Evolutionary conservation across 345 rosid genomes (phyloP).

Genomic region (Moringa oleifera): DNA sequence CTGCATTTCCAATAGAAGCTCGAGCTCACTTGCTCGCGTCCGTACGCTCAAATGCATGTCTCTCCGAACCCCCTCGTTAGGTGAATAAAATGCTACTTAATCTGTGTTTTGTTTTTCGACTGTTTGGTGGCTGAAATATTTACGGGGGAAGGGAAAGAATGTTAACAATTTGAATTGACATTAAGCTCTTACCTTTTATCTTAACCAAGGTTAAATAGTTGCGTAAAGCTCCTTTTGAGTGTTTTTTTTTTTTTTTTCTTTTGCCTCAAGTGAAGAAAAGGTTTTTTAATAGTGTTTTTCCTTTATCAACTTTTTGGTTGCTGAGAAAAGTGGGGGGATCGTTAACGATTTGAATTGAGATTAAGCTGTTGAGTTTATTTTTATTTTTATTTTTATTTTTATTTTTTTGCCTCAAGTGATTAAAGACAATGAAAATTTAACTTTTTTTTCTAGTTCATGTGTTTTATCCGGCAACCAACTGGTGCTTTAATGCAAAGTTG

Average conservation of each 20-base stretch:
- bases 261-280: slow-evolving; percentile 32
- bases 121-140: slow-evolving; percentile 20
- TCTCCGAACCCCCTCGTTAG: slow-evolving; percentile 20
- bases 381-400: too few species aligned
- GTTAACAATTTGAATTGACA: too few species aligned
- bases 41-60: slow-evolving; percentile 40
- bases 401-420: background rate
- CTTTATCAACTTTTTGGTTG: slow-evolving; percentile 14
- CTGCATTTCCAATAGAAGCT: slow-evolving; percentile 17
- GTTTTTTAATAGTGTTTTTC: background rate
- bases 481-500: background rate
- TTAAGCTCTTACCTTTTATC: too few species aligned
- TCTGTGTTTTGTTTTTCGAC: background rate
- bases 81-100: slow-evolving; percentile 24
- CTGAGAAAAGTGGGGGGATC: slow-evolving; percentile 6
- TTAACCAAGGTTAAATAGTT: too few species aligned
- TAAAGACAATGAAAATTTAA: too few species aligned
- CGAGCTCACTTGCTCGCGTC: slow-evolving; percentile 15
- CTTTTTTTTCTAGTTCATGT: background rate
- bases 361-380: background rate
- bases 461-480: background rate
- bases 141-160: too few species aligned
- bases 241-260: too few species aligned
- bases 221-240: too few species aligned
- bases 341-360: background rate